Conservation (phyloP, 2,329 filamentous ascomycete species). For the Xylariaceae sp. region DNA sequence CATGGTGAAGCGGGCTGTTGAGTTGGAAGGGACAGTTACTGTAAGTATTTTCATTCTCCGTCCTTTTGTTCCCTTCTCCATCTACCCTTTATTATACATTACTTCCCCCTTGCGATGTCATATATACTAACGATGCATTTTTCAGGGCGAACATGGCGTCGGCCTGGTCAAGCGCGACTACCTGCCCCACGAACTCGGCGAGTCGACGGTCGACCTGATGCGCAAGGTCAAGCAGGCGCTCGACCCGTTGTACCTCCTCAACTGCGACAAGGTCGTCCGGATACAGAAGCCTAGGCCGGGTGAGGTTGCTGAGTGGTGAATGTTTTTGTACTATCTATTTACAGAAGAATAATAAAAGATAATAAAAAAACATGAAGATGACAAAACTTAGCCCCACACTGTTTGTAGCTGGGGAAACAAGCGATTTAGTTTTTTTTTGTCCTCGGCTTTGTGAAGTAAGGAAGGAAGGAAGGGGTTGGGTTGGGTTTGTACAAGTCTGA, state of each 20-base stretch:
- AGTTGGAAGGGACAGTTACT: slow-evolving; percentile 80
- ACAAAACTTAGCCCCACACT: no score
- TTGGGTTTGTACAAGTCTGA: no score
- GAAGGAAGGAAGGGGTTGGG: no score
- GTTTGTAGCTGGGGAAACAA: no score
- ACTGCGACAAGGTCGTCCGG: slow-evolving; percentile 64
- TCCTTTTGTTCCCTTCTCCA: no score
- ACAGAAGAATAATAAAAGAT: no score
- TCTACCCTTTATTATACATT: no score
- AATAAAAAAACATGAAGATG: no score
- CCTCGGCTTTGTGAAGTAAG: no score
- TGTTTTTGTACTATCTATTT: no score
- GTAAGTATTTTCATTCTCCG: slow-evolving; percentile 33
- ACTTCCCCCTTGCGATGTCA: background rate
- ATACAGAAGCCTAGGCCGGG: slow-evolving; percentile 50
- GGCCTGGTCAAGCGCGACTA: slow-evolving; percentile 83
- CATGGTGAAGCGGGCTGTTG: slow-evolving; percentile 81
- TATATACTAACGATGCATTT: slow-evolving; percentile 3
- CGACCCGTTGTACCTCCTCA: slow-evolving; percentile 66
- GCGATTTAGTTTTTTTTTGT: no score
- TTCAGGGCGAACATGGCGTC: slow-evolving; percentile 72
- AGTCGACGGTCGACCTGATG: slow-evolving; percentile 74
- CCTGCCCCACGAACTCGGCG: slow-evolving; percentile 69
- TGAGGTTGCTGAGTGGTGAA: slow-evolving; percentile 42
- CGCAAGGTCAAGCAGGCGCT: slow-evolving; percentile 76